phyloP scores from a whole-genome alignment of 2,329 filamentous ascomycete genomes.

The Aspergillus calidoustus region DNA sequence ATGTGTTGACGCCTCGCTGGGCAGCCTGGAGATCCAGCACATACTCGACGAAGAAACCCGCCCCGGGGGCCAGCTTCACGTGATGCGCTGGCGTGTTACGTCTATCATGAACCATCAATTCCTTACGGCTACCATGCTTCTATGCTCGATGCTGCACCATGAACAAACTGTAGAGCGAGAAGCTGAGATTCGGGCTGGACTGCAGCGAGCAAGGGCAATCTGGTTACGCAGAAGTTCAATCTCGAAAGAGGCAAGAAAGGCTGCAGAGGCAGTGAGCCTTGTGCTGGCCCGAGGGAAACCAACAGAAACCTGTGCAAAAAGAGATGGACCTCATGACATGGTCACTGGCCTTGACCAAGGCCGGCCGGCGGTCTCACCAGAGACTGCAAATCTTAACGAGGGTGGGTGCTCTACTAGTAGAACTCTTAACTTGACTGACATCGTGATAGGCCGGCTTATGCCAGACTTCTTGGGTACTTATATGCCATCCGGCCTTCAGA shows the following conservation, averaged over 20 bases:
- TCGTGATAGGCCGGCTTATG: background rate
- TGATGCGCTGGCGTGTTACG: conserved; percentile 61
- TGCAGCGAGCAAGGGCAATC: conserved; percentile 20
- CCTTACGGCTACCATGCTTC: conserved; percentile 62
- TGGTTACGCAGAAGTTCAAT: conserved; percentile 25
- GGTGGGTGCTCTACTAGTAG: background rate
- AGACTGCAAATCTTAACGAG: background rate
- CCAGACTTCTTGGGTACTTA: background rate
- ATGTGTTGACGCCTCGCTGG: conserved; percentile 53
- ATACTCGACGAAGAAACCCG: conserved; percentile 55
- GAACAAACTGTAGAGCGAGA: conserved; percentile 10
- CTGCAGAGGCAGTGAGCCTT: conserved; percentile 18
- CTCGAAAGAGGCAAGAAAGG: conserved; percentile 24
- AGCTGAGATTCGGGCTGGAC: conserved; percentile 22
- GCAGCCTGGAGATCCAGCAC: conserved; percentile 54
- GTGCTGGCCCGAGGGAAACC: background rate
- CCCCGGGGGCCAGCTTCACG: conserved; percentile 57
- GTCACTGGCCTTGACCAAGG: background rate
- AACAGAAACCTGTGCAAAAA: background rate
- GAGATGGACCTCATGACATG: background rate
- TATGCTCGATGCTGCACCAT: conserved; percentile 47
- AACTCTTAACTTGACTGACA: background rate
- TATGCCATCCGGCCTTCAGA: background rate
- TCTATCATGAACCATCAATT: conserved; percentile 64
- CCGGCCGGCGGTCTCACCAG: background rate